Evolutionary conservation across 2,329 filamentous ascomycete genomes (phyloP).

Genomic region (Macrophomina pseudophaseolina): DNA sequence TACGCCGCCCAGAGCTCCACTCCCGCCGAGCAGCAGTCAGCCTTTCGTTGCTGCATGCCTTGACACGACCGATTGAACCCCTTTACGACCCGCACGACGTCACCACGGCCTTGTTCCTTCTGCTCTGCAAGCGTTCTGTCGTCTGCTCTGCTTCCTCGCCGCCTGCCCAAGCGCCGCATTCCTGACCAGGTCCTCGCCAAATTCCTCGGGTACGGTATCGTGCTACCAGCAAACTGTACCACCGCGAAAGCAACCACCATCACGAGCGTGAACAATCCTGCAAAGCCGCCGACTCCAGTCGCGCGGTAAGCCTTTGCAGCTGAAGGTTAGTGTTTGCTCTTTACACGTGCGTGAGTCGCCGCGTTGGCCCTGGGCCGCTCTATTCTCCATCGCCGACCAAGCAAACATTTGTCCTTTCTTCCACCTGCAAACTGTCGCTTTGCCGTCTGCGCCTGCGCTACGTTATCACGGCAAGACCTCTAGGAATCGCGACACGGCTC

Average conservation of each 20-base stretch:
- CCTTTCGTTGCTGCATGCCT: constrained; percentile 26
- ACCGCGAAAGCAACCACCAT: constrained; percentile 30
- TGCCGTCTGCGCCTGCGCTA: constrained; percentile 31
- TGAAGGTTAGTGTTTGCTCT: constrained; percentile 37
- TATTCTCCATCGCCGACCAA: constrained; percentile 30
- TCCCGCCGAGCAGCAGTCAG: constrained; percentile 10
- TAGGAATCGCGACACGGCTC: background rate
- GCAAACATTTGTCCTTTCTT: constrained; percentile 35
- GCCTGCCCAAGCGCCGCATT: constrained; percentile 27
- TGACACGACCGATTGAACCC: constrained; percentile 38
- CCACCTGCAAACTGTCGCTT: constrained; percentile 41
- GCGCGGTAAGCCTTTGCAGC: constrained; percentile 24
- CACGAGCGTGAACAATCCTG: constrained; percentile 26
- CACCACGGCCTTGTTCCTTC: constrained; percentile 46
- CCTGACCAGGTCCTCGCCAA: constrained; percentile 30
- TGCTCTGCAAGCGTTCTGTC: constrained; percentile 48
- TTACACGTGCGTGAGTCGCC: constrained; percentile 32
- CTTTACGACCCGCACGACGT: constrained; percentile 48
- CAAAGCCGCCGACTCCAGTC: constrained; percentile 19
- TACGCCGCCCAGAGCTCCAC: constrained; percentile 25
- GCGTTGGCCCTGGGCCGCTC: constrained; percentile 36
- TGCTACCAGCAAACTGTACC: constrained; percentile 34
- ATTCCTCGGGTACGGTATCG: constrained; percentile 32
- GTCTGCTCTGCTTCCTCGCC: constrained; percentile 29
- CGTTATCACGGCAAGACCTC: constrained; percentile 15